Evolutionary conservation across 306 rosid genomes (phyloP).

Genomic region (Cicer arietinum): DNA sequence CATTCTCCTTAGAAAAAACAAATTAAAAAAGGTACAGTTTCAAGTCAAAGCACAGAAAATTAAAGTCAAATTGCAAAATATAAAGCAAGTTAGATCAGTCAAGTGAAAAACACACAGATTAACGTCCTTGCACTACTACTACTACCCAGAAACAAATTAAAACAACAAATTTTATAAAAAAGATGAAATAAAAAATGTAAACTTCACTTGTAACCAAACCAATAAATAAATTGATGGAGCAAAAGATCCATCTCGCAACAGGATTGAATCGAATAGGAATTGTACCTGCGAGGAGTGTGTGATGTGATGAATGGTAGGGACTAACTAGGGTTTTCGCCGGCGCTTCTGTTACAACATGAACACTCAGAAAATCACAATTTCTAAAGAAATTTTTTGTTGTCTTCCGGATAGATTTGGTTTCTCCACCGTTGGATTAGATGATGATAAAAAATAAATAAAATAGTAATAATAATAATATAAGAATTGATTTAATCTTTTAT

Average conservation of each 20-base stretch:
- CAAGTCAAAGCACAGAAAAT: constrained; percentile 33
- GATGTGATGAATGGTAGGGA: neutral
- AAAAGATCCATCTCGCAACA: neutral
- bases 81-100: constrained; percentile 27
- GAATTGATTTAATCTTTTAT: too few relatives aligned
- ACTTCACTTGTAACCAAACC: neutral
- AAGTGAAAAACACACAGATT: constrained; percentile 14
- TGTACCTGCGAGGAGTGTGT: neutral
- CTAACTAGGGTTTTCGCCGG: constrained; percentile 32
- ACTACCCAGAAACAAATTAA: constrained; percentile 38
- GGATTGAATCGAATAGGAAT: neutral
- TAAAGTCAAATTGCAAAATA: constrained; percentile 31
- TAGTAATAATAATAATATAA: too few relatives aligned
- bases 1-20: neutral
- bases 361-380: neutral
- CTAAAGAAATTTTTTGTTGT: neutral
- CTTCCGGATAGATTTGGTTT: neutral
- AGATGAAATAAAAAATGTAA: constrained; percentile 27
- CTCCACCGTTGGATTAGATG: constrained; percentile 4
- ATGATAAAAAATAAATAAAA: too few relatives aligned
- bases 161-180: constrained; percentile 14
- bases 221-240: neutral
- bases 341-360: neutral
- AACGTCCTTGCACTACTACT: neutral
- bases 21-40: neutral